Percentiles rank a stretch among this genome's conserved stretches.
phyloP scores from a whole-genome alignment of 1,284 basidiomycete species.

The Cryptococcus maquisensis region DNA sequence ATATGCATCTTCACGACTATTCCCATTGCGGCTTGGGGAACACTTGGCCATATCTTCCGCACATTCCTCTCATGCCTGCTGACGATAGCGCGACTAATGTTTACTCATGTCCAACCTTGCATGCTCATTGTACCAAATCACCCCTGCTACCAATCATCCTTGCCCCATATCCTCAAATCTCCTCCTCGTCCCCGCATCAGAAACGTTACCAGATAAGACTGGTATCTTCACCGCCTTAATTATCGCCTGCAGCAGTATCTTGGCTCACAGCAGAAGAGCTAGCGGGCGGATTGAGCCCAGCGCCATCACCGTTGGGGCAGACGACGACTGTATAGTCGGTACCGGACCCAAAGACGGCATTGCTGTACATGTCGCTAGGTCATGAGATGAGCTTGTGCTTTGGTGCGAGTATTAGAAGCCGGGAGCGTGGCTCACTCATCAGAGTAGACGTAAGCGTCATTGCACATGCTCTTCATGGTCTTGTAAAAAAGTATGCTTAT shows the following conservation, averaged over 20 bases:
- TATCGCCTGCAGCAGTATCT: neutral
- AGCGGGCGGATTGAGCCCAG: conserved; percentile 3
- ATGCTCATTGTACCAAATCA: too few relatives aligned
- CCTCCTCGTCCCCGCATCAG: too few relatives aligned
- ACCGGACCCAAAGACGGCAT: neutral
- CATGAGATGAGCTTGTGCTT: neutral
- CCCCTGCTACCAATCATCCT: too few relatives aligned
- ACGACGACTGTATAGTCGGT: conserved; percentile 10
- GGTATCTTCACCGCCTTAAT: neutral
- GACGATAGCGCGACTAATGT: too few relatives aligned
- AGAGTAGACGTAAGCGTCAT: conserved; percentile 8
- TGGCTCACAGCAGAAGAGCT: neutral
- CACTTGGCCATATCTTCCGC: too few relatives aligned
- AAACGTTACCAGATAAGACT: neutral
- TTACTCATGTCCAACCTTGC: too few relatives aligned
- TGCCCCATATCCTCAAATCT: too few relatives aligned
- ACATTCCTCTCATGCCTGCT: too few relatives aligned
- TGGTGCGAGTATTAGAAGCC: neutral
- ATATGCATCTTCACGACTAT: neutral
- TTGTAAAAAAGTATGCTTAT: conserved; percentile 6
- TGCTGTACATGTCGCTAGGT: conserved; percentile 4
- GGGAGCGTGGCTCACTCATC: conserved; percentile 5
- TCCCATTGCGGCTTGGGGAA: too few relatives aligned
- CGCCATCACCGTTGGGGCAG: conserved; percentile 7
- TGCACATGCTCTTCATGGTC: conserved; percentile 8